Base-by-base conservation (phyloP, 148 eudicot genomes). In the Chenopodium quinoa region DNA sequence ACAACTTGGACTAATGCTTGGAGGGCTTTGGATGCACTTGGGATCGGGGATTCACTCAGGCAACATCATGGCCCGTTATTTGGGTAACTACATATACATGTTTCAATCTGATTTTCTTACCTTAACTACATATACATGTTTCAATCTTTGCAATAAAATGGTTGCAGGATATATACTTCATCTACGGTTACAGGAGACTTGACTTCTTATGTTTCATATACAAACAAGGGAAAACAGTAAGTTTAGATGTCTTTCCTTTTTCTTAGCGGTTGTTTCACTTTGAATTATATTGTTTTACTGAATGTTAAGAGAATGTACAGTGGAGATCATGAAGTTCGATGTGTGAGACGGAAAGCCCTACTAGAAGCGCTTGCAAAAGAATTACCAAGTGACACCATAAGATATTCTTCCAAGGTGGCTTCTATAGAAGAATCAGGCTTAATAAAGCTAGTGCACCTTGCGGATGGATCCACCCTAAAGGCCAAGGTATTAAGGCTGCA, bases 361-460 rank as follows among this genome's bases (percentile, higher is more conserved):
- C 44, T 89, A 44, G 95, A 90, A 78, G 79, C 90, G 63, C 85
- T 92, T 71, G 89, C 81, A 65, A 88, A 83, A 14, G 93, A 92
- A 70, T 88, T 92, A 31, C 95, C 95, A 25, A 82, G 60, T 68
- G 90, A 80, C 77, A 89, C 90, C 37, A 78, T 90, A 40, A 80
- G 88, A 88, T 92, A 83, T 71, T 92, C 93, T 0, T 84, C 93
- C 37, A 88, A 88, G 89, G 91, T 92, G 79, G 92, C 85, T 20
- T 82, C 85, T 13, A 86, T 92, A 71, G 83, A 92, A 48, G 90
- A 86, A 22, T 81, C 88, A 7, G 89, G 84, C 40, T 81, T 58
- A 69, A 69, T 69, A 47, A 92, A 89, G 79, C 73, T 82, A 27
- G 79, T 92, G n/a, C 93, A 89, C 77, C 90, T 92, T 46, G 82